These are phyloP conservation scores for Dipodascus albidus DNA, from an alignment of 805 yeast species.

Conservation along the genomic window DNA sequence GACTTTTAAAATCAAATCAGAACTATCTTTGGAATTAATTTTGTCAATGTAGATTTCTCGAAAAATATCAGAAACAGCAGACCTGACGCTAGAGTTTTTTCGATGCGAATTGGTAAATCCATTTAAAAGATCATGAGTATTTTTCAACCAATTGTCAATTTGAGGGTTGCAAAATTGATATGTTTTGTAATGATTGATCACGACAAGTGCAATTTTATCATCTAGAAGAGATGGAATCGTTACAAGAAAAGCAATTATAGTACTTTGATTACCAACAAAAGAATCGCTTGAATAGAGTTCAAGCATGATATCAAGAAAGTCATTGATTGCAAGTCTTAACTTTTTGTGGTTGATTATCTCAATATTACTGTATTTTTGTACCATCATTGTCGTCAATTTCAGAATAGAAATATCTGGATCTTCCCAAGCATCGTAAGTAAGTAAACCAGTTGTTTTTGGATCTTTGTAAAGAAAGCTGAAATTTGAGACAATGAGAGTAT, in stretches of 20 bases:
- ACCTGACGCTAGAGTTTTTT: conserved; percentile 17
- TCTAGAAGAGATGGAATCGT: conserved; percentile 28
- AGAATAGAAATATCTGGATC: conserved; percentile 35
- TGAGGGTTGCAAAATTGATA: conserved; percentile 45
- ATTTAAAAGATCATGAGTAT: conserved; percentile 34
- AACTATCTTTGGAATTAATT: background rate
- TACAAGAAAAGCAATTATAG: conserved; percentile 32
- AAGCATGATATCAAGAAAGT: conserved; percentile 28
- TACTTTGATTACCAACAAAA: conserved; percentile 33
- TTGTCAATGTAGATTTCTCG: conserved; percentile 15
- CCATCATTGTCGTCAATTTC: conserved; percentile 14
- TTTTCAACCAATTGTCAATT: conserved; percentile 39
- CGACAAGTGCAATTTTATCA: conserved; percentile 28
- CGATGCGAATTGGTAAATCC: conserved; percentile 29
- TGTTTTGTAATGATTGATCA: conserved; percentile 37
- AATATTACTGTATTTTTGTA: conserved; percentile 8
- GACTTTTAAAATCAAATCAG: conserved; percentile 7
- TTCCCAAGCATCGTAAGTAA: conserved; percentile 30
- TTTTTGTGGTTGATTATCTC: conserved; percentile 7
- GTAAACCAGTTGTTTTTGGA: conserved; percentile 17
- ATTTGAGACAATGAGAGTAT: conserved; percentile 31
- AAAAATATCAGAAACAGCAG: conserved; percentile 23
- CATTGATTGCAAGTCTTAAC: conserved; percentile 23
- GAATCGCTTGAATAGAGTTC: conserved; percentile 23
- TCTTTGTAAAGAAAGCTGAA: conserved; percentile 31